Conservation (phyloP, 2,329 filamentous ascomycete genomes). For the Coniochaeta ligniaria region DNA sequence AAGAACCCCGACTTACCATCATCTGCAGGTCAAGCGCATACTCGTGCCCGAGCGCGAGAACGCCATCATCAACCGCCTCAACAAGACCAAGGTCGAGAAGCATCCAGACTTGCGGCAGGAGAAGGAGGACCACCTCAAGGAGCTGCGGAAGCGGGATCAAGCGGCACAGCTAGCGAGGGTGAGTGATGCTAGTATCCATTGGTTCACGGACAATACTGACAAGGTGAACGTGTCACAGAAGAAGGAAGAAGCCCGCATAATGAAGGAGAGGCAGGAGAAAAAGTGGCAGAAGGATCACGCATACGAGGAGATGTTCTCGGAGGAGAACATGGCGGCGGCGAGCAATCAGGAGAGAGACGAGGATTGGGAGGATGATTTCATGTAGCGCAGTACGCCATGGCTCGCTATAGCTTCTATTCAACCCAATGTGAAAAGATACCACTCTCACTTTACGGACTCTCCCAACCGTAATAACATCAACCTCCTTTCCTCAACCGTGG, state of each 20-base stretch:
- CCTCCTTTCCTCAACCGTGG: background rate
- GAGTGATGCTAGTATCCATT: constrained; percentile 13
- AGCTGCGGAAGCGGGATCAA: constrained; percentile 66
- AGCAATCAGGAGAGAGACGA: constrained; percentile 81
- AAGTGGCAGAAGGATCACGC: constrained; percentile 97
- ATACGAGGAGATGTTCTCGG: constrained; percentile 85
- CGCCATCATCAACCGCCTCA: constrained; percentile 89
- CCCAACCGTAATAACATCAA: background rate
- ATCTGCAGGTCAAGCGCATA: constrained; percentile 59
- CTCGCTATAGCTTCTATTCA: background rate
- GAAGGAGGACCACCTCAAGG: constrained; percentile 67
- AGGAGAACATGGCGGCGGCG: constrained; percentile 67
- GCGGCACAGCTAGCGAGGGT: constrained; percentile 56
- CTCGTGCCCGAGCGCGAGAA: constrained; percentile 80
- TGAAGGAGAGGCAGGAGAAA: constrained; percentile 77
- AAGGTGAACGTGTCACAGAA: constrained; percentile 37
- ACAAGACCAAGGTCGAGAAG: constrained; percentile 90
- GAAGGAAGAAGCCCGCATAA: constrained; percentile 67
- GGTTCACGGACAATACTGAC: constrained; percentile 3
- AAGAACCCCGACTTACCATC: too few relatives aligned
- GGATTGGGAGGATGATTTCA: constrained; percentile 86
- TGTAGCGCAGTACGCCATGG: constrained; percentile 44
- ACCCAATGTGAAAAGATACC: background rate
- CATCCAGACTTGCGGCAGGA: constrained; percentile 78
- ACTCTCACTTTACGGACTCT: background rate